phyloP scores from a whole-genome alignment of 148 eudicot species.

The Pouteria glomerata region DNA sequence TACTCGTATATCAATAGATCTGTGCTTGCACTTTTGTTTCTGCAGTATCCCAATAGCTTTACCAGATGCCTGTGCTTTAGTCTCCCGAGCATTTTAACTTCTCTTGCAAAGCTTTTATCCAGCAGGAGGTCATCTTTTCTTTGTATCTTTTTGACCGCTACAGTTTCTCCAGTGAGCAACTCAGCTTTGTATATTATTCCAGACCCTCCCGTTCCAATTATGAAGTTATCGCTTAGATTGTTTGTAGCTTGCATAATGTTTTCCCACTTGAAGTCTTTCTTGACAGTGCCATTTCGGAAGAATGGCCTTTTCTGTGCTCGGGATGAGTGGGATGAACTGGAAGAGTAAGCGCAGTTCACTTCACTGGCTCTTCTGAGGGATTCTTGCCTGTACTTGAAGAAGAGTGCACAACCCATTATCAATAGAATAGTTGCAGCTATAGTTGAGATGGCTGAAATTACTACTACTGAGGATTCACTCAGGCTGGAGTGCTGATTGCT shows the following conservation, averaged over 20 bases:
- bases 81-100: constrained; percentile 82
- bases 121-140: constrained; percentile 59
- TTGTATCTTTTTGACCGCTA: constrained; percentile 79
- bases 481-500: constrained; percentile 19
- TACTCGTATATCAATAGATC: constrained; percentile 81
- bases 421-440: constrained; percentile 49
- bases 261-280: constrained; percentile 73
- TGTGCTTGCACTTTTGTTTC: constrained; percentile 49
- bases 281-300: constrained; percentile 42
- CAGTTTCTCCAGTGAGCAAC: constrained; percentile 55
- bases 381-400: constrained; percentile 47
- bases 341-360: constrained; percentile 39
- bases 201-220: constrained; percentile 90
- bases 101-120: constrained; percentile 85
- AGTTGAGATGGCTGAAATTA: constrained; percentile 50
- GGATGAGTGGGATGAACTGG: constrained; percentile 66
- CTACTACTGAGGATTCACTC: constrained; percentile 35
- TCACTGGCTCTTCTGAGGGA: constrained; percentile 35
- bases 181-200: constrained; percentile 87
- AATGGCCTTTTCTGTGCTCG: constrained; percentile 54
- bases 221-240: constrained; percentile 71
- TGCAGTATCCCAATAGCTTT: constrained; percentile 80
- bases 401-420: constrained; percentile 50
- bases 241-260: constrained; percentile 87
- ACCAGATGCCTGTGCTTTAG: constrained; percentile 91